Evolutionary conservation across 495 filamentous ascomycete genomes (phyloP), one percentile per base, ranked within the genome.

Genomic region (Trichoderma asperelloides): DNA sequence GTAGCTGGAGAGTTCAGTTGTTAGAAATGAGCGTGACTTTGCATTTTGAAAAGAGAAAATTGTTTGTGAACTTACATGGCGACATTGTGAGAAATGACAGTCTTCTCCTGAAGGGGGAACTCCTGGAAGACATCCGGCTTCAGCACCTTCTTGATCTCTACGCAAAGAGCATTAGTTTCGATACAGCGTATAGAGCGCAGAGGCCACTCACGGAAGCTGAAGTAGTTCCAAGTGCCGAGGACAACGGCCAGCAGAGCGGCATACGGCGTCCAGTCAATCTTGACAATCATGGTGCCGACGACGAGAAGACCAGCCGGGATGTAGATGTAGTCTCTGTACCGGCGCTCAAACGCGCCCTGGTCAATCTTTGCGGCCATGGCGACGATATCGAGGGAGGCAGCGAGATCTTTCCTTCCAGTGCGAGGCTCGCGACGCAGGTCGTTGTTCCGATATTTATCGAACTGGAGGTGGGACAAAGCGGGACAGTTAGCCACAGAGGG

Each of bases 61-160:
- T 16, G 30, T 39, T 23, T 45, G 39, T 13, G 28, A 16, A 68
- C 84, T 65, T 77, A 91, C 87, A 98, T 96, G 75, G 93, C 91
- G 66, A 96, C 94, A 84, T 97, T 98, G 85, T 97, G 94, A 25
- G 94, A 96, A 78, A 96, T 87, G 66, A 91, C 84, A 41, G 87
- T 97, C 84, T 94, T 97, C 77, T 96, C 90, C 76, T 88, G 89
- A 66, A 98, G 85, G 70, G 87, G 85, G 76, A 97, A 97, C 40
- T 95, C 81, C 76, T 97, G 94, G 84, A 93, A 97, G 49, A 83
- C 82, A 71, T 88, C 86, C 12, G 92, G 92, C 79, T 92, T 95
- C 74, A 98, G 85, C 69, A 93, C 88, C 78, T 91, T 93, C 72
- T 87, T 83, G 47, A 87, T 82, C 69, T 85, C 92, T 93, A 68